A percentile compares a stretch with the other conserved stretches of the same genome.
Evolutionary conservation across 352 stramenopile genomes (phyloP).

Genomic region (Phytopythium cucurbitacearum): DNA sequence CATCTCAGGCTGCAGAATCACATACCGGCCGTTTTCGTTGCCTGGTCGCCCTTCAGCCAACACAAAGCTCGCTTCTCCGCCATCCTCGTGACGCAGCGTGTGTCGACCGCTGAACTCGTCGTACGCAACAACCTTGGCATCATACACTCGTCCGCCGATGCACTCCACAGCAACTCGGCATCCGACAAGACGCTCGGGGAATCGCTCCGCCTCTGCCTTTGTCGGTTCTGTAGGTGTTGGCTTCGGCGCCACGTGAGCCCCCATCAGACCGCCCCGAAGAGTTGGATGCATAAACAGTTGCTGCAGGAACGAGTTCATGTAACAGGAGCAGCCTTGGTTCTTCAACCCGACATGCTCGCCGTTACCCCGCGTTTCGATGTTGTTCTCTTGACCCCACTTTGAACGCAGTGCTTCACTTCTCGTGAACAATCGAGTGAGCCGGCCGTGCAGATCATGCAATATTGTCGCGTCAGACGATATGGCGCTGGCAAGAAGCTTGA

Average conservation of each 20-base stretch:
- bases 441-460: slow-evolving; percentile 51
- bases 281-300: slow-evolving; percentile 93
- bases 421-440: slow-evolving; percentile 59
- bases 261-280: slow-evolving; percentile 73
- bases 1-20: slow-evolving; percentile 74
- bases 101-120: slow-evolving; percentile 75
- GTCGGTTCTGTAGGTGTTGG: slow-evolving; percentile 64
- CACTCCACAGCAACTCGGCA: slow-evolving; percentile 92
- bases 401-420: slow-evolving; percentile 50
- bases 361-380: slow-evolving; percentile 74
- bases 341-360: slow-evolving; percentile 92
- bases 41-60: slow-evolving; percentile 90
- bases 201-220: slow-evolving; percentile 88
- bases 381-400: slow-evolving; percentile 84
- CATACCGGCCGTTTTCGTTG: slow-evolving; percentile 95
- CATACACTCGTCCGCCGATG: slow-evolving; percentile 90
- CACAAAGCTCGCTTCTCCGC: slow-evolving; percentile 84
- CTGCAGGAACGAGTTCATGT: slow-evolving; percentile 99
- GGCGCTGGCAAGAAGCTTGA: slow-evolving; percentile 74
- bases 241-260: slow-evolving; percentile 56
- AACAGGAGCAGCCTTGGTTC: slow-evolving; percentile 99
- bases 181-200: slow-evolving; percentile 60
- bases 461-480: slow-evolving; percentile 67
- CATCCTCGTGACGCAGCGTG: slow-evolving; percentile 85
- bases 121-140: slow-evolving; percentile 90